These are phyloP conservation scores for Parastagonospora avenae DNA, from an alignment of 2,329 filamentous ascomycete species.

Conservation along the genomic window DNA sequence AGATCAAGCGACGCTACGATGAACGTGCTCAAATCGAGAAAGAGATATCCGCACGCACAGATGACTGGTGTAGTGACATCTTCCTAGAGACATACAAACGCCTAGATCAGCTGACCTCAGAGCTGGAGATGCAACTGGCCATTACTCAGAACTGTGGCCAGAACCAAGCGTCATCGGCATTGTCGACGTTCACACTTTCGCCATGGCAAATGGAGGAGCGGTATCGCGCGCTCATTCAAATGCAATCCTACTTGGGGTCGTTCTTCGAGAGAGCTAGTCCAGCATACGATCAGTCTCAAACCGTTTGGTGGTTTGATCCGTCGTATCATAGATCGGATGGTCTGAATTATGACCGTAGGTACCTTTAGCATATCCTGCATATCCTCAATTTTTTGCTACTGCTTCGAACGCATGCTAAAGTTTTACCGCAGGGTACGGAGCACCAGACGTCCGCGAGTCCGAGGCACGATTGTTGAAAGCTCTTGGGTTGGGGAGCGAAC, in stretches of 20 bases:
- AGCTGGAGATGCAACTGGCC: constrained; percentile 1
- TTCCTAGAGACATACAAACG: constrained; percentile 1
- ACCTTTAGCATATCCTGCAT: no score
- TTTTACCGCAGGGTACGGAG: not conserved
- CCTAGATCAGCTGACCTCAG: not conserved
- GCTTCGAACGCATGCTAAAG: no score
- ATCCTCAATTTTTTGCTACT: no score
- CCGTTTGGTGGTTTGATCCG: constrained; percentile 2
- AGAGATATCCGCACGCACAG: constrained; percentile 1
- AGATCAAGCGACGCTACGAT: constrained; percentile 1
- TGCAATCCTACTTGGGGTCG: not conserved
- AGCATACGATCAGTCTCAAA: constrained; percentile 7
- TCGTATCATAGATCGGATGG: not conserved
- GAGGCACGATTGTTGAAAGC: not conserved
- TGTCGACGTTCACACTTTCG: not conserved
- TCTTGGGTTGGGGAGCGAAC: not conserved
- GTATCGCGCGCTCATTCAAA: constrained; percentile 3
- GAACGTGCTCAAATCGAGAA: constrained; percentile 2
- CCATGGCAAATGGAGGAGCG: constrained; percentile 7
- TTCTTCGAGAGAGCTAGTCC: constrained; percentile 5
- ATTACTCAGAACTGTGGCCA: constrained; percentile 1
- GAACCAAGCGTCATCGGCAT: not conserved
- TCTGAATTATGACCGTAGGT: constrained; percentile 3
- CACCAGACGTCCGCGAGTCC: not conserved
- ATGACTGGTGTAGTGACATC: constrained; percentile 3